These are phyloP conservation scores for Beauveria bassiana DNA, from an alignment of 2,329 filamentous ascomycete species.

Conservation along the genomic window DNA sequence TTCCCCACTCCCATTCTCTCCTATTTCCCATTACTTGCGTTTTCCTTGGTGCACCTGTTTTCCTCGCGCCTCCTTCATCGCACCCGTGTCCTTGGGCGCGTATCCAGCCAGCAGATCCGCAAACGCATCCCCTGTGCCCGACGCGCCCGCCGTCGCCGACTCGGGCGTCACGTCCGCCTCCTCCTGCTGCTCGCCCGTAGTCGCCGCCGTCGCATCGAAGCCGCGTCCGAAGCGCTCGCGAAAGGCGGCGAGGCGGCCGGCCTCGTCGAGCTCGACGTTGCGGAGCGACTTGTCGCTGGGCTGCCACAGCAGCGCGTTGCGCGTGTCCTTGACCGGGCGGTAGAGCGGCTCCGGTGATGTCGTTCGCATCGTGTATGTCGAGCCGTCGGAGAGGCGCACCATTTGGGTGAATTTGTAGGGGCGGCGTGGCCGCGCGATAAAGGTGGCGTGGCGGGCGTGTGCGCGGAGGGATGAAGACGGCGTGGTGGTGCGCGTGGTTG, in stretches of 20 bases:
- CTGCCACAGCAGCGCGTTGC: slow-evolving; percentile 89
- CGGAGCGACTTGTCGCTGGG: slow-evolving; percentile 70
- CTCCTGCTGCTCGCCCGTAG: slow-evolving; percentile 10
- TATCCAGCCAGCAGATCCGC: slow-evolving; percentile 47
- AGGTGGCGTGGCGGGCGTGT: slow-evolving; percentile 73
- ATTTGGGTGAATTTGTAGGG: slow-evolving; percentile 98
- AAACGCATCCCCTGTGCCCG: slow-evolving; percentile 25
- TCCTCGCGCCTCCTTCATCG: slow-evolving; percentile 28
- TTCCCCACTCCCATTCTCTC: neutral
- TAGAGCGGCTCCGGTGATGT: slow-evolving; percentile 60
- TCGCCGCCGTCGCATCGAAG: slow-evolving; percentile 58
- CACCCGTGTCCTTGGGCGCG: slow-evolving; percentile 29
- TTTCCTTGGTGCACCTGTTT: slow-evolving; percentile 32
- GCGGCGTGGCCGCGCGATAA: slow-evolving; percentile 78
- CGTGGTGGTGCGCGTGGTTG: slow-evolving; percentile 12
- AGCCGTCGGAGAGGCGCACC: slow-evolving; percentile 84
- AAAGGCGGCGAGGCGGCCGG: slow-evolving; percentile 81
- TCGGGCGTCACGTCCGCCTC: slow-evolving; percentile 19
- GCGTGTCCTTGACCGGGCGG: slow-evolving; percentile 66
- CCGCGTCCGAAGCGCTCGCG: slow-evolving; percentile 73
- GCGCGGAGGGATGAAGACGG: slow-evolving; percentile 25
- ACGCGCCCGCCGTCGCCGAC: slow-evolving; percentile 18
- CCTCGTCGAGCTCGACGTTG: slow-evolving; percentile 93
- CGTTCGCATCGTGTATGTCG: slow-evolving; percentile 71
- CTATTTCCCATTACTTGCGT: slow-evolving; percentile 29